Evolutionary conservation across 106 monocot species (phyloP).

Genomic region (Dioscorea dumetorum): DNA sequence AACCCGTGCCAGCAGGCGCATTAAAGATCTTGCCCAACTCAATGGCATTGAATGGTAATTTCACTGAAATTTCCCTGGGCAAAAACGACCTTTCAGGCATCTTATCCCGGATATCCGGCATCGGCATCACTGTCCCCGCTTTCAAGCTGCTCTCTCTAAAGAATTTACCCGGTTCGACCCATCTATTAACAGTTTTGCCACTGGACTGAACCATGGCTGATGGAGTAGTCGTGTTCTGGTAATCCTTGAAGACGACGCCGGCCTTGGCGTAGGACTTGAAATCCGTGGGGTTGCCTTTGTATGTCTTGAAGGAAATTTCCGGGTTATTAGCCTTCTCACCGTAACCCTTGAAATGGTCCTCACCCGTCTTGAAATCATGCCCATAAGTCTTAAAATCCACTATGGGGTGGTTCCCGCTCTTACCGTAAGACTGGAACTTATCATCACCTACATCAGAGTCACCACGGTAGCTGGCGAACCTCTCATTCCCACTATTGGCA

Average conservation of each 20-base stretch:
- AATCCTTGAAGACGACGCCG: constrained; percentile 33
- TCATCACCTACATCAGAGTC: constrained; percentile 87
- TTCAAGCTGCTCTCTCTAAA: constrained; percentile 57
- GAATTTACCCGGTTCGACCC: constrained; percentile 89
- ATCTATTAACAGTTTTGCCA: constrained; percentile 40
- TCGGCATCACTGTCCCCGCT: constrained; percentile 51
- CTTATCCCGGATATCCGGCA: constrained; percentile 75
- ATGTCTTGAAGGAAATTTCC: constrained; percentile 60
- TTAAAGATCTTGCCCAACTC: constrained; percentile 36
- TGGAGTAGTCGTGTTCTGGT: constrained; percentile 23
- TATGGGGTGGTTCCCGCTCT: constrained; percentile 25
- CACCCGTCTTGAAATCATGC: constrained; percentile 60
- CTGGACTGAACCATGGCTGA: neutral
- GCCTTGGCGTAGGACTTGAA: constrained; percentile 24
- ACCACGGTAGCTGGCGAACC: constrained; percentile 64
- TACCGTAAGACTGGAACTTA: constrained; percentile 68
- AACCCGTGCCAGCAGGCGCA: constrained; percentile 26
- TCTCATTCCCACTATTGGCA: constrained; percentile 28
- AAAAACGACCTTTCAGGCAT: constrained; percentile 71
- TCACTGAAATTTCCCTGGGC: constrained; percentile 47
- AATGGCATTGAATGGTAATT: constrained; percentile 47
- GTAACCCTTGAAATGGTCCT: constrained; percentile 64
- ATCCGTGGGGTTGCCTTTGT: constrained; percentile 29
- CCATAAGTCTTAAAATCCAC: constrained; percentile 66
- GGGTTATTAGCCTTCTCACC: constrained; percentile 29